phyloP scores from a whole-genome alignment of 2,329 filamentous ascomycete species.

The Pseudogymnoascus sp. region DNA sequence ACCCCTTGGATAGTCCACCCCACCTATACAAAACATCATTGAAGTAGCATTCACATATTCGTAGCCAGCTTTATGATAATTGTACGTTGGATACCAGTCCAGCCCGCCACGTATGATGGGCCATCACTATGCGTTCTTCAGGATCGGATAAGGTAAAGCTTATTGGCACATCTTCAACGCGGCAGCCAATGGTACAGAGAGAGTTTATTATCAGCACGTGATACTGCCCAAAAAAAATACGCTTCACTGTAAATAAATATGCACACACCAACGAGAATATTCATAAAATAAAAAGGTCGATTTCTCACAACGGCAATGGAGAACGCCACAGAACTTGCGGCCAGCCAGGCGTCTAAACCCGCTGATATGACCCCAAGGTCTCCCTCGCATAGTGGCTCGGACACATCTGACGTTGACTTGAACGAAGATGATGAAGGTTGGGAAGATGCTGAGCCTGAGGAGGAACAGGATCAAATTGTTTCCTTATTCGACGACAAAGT shows the following conservation, averaged over 20 bases:
- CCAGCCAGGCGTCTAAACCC: neutral
- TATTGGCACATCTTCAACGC: neutral
- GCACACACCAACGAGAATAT: neutral
- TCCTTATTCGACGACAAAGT: slow-evolving; percentile 60
- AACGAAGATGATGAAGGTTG: slow-evolving; percentile 40
- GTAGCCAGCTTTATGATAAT: neutral
- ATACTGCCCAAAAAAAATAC: neutral
- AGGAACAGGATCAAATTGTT: slow-evolving; percentile 52
- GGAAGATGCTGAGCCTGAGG: slow-evolving; percentile 53
- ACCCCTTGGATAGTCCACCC: neutral
- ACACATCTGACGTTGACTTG: slow-evolving; percentile 34
- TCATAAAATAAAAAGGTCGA: slow-evolving; percentile 1
- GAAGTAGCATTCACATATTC: neutral
- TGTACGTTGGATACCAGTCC: neutral
- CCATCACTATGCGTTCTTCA: neutral
- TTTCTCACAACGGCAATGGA: slow-evolving; percentile 7
- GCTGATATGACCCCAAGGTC: neutral
- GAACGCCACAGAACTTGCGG: slow-evolving; percentile 1
- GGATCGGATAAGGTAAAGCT: neutral
- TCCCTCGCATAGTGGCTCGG: slow-evolving; percentile 26
- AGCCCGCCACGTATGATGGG: neutral
- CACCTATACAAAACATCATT: neutral
- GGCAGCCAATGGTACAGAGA: neutral
- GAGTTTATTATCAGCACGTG: slow-evolving; percentile 4
- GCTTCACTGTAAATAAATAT: neutral